Conservation (phyloP, 768 basidiomycete species). For the Trichaptum fuscoviolaceum region DNA sequence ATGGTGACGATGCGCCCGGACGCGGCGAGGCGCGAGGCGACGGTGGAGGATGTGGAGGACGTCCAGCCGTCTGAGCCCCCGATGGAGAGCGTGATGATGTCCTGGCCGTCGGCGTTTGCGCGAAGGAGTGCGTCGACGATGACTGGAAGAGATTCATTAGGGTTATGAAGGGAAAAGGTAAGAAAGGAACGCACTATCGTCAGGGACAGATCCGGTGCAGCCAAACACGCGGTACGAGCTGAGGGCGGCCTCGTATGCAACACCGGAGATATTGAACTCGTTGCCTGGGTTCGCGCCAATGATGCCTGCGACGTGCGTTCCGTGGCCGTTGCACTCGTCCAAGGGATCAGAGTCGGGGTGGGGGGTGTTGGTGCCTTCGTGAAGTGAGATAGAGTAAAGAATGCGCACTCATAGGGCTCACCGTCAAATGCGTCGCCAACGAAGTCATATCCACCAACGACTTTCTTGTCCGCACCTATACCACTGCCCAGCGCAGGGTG, state of each 20-base stretch:
- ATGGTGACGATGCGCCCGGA: conserved; percentile 58
- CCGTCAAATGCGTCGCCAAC: conserved; percentile 52
- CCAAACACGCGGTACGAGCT: conserved; percentile 56
- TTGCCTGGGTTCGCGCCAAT: conserved; percentile 58
- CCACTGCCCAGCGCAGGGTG: conserved; percentile 50
- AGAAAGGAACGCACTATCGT: conserved; percentile 39
- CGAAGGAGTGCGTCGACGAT: conserved; percentile 47
- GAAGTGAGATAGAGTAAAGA: conserved; percentile 1
- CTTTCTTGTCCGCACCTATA: conserved; percentile 47
- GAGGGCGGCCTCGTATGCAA: conserved; percentile 55
- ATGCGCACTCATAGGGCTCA: conserved; percentile 11
- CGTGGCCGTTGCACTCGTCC: conserved; percentile 46
- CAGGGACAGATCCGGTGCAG: conserved; percentile 44
- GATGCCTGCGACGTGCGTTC: conserved; percentile 60
- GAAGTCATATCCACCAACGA: conserved; percentile 50
- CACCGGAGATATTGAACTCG: conserved; percentile 61
- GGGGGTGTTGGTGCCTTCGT: conserved; percentile 38
- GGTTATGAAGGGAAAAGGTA: conserved; percentile 4
- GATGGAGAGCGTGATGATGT: conserved; percentile 63
- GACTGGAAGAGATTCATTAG: conserved; percentile 25
- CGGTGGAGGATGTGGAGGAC: conserved; percentile 43
- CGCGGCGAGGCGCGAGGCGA: conserved; percentile 53
- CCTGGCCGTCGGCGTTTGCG: conserved; percentile 46
- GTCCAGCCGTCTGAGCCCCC: conserved; percentile 64
- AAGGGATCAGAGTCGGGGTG: conserved; percentile 47